Evolutionary conservation across 495 filamentous ascomycete genomes (phyloP), one percentile per base, ranked within the genome.

Genomic region (Penicillium paradoxum): DNA sequence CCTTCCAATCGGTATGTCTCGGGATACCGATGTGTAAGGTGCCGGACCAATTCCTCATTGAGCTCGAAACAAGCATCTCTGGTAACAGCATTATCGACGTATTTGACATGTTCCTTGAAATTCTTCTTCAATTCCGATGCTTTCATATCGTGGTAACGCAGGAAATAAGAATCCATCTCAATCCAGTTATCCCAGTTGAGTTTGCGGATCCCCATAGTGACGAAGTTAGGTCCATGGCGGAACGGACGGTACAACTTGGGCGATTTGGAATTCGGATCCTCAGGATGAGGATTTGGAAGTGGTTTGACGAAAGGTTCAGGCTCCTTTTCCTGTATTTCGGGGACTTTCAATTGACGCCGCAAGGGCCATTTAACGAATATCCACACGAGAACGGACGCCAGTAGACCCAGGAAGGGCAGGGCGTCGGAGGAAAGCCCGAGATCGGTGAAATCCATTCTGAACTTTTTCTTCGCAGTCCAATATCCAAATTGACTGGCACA

Each of bases 161-260:
- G 73, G 64, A 77, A 90, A 33, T 89, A 78, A 56, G 82, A 87
- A 65, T 91, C 88, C 30, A 90, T 77, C 69, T 90, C 78, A 55
- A 90, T 89, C 87, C 87, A 90, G 11, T 85, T 82, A 57, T 81
- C 77, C 68, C 80, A 84, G 36, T 79, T 69, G 67, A 89, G 76
- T n/a, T 74, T 79, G 45, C 85, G 81, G 13, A 90, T 76, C 6
- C 87, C 87, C 87, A 90, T 90, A 7, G 83, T 90, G 52, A 88
- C 77, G 59, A 86, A 77, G 30, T 73, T 72, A 8, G 83, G 83
- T 0, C 87, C 87, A 66, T 88, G 77, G 50, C 82, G 80, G 66
- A 89, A 90, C 8, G 87, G 85, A 19, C 87, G 79, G 65, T 89
- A 90, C 8, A 87, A 82, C 7, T 86, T 75, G 6, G 87, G 85